Base-by-base conservation (phyloP, 2,329 filamentous ascomycete species). In the Fusarium clavum region DNA sequence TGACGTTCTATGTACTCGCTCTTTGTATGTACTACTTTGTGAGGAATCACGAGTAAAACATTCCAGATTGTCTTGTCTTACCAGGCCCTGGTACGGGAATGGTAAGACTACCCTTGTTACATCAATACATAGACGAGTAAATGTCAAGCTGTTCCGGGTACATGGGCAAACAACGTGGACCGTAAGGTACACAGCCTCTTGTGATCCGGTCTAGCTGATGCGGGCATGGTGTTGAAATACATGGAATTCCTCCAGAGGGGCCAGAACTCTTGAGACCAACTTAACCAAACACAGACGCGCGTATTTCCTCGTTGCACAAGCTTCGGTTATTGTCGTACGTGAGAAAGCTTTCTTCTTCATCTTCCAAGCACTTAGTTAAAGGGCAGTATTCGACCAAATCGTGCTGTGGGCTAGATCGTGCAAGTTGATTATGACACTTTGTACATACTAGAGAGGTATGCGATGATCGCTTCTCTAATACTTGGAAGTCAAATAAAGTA, bases 191-290 rank as follows among this genome's bases (percentile, higher is more conserved):
- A 53, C 34, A 22, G n/a, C 18, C 34, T 52, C 32, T 41, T 53
- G 24, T 20, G 9, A n/a, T 38, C 6, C 18, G 18, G 38, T 29
- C 25, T 32, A 46, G 43, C 41, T 45, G 53, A 47, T 56, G 25
- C n/a, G 14, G 67, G 52, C 9, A 57, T 57, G 57, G 30, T 41
- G 46, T 46, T 49, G 41, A 45, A 56, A 45, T 61, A 11, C 30
- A 57, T 63, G 52, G 51, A 67, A 73, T 71, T 61, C 51, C 49
- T 63, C 60, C 45, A 3, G 18, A 55, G 47, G 49, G 61, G 65
- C 71, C 53, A 73, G 59, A 74, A 63, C 67, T 44, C 24, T 40
- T 41, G 53, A 16, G 44, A 52, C 54, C 22, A 47, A 22, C 20
- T n/a, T 30, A 32, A 18, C 49, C 57, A 55, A 57, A 34, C 40